Percentiles rank a stretch among this genome's conserved stretches.
phyloP scores from a whole-genome alignment of 768 basidiomycete species.

The Gymnopilus dilepis region DNA sequence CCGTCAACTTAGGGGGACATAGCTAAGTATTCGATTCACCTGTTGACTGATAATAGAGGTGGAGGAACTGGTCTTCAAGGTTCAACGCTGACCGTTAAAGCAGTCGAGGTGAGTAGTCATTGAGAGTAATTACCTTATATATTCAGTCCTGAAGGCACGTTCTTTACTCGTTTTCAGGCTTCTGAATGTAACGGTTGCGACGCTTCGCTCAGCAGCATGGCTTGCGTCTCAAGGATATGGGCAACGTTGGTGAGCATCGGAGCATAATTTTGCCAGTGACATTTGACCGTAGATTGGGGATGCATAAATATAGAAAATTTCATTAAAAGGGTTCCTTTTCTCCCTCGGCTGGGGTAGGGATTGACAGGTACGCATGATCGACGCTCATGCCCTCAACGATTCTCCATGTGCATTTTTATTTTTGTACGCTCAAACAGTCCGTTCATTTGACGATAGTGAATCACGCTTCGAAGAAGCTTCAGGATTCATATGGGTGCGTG shows the following conservation, averaged over 20 bases:
- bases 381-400: background rate
- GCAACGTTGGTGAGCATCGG: background rate
- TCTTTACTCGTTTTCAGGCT: too few species aligned
- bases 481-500: background rate
- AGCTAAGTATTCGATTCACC: too few species aligned
- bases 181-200: too few species aligned
- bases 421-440: background rate
- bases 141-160: too few species aligned
- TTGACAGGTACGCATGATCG: background rate
- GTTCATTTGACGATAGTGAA: background rate
- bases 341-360: background rate
- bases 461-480: background rate
- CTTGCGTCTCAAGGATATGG: too few species aligned
- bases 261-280: background rate
- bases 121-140: too few species aligned
- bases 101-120: too few species aligned
- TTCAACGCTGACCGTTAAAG: too few species aligned
- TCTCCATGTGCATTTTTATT: constrained; percentile 1
- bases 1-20: too few species aligned
- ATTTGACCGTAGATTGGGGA: background rate
- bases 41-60: too few species aligned
- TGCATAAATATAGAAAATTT: background rate
- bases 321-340: background rate
- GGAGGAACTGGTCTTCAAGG: too few species aligned
- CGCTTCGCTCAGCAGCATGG: too few species aligned